These are phyloP conservation scores for Populus alba DNA, from an alignment of 345 rosid species.

Conservation along the genomic window DNA sequence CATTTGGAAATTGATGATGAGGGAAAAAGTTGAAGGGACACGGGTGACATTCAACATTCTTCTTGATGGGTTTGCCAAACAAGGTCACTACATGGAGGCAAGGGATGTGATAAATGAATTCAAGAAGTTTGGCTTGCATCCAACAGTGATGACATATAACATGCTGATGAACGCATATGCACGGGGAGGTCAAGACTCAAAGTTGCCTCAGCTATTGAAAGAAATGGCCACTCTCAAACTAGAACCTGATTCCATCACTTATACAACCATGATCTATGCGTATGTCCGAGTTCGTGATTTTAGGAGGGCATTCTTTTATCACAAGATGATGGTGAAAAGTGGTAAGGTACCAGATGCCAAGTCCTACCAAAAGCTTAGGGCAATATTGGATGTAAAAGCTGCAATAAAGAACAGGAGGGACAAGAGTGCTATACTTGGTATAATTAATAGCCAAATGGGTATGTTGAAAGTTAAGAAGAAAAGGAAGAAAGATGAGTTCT, in stretches of 20 bases:
- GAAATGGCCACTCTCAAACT: slow-evolving; percentile 67
- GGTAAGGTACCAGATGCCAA: slow-evolving; percentile 70
- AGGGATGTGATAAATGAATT: slow-evolving; percentile 75
- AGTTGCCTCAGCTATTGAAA: slow-evolving; percentile 77
- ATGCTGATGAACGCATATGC: slow-evolving; percentile 96
- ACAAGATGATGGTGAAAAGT: slow-evolving; percentile 82
- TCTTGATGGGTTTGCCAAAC: slow-evolving; percentile 88
- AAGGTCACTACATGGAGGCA: slow-evolving; percentile 78
- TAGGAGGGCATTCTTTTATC: slow-evolving; percentile 82
- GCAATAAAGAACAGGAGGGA: slow-evolving; percentile 63
- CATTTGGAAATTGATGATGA: slow-evolving; percentile 76
- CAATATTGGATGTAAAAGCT: slow-evolving; percentile 71
- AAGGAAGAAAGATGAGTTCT: slow-evolving; percentile 85
- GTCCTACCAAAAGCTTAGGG: slow-evolving; percentile 76
- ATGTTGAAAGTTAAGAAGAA: slow-evolving; percentile 52
- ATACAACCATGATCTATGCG: slow-evolving; percentile 82
- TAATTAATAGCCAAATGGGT: slow-evolving; percentile 70
- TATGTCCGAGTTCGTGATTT: slow-evolving; percentile 83
- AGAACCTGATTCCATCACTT: slow-evolving; percentile 80
- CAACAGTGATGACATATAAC: slow-evolving; percentile 83
- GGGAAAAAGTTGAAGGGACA: slow-evolving; percentile 60
- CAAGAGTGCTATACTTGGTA: slow-evolving; percentile 76
- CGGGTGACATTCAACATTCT: slow-evolving; percentile 73
- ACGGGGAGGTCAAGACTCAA: slow-evolving; percentile 71
- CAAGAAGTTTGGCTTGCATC: slow-evolving; percentile 67